These are phyloP conservation scores for Aegilops bicornis DNA, from an alignment of 176 grass and related monocot genomes.

Conservation along the genomic window DNA sequence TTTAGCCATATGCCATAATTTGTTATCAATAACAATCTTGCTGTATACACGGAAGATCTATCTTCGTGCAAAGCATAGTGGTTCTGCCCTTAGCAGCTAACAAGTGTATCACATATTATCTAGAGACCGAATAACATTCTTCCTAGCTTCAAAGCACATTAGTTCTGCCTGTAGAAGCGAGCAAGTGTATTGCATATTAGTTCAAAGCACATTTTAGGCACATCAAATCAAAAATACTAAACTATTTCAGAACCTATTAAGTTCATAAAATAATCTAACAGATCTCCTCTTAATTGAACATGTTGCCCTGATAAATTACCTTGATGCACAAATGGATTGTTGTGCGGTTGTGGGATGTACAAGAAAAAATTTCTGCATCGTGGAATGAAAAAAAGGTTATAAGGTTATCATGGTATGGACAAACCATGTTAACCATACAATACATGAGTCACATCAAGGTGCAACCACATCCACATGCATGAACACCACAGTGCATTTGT, in stretches of 20 bases:
- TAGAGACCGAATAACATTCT: too few species aligned
- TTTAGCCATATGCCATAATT: too few species aligned
- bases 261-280: background rate
- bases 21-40: too few species aligned
- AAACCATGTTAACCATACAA: conserved; percentile 19
- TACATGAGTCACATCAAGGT: background rate
- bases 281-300: conserved; percentile 17
- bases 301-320: conserved; percentile 50
- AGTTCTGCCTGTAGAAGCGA: too few species aligned
- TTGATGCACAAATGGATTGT: conserved; percentile 59
- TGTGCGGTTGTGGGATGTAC: conserved; percentile 47
- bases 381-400: background rate
- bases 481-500: conserved; percentile 1
- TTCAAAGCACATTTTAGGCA: background rate
- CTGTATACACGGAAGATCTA: too few species aligned
- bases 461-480: conserved; percentile 26
- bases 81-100: too few species aligned
- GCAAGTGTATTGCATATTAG: too few species aligned
- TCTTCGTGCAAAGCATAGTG: too few species aligned
- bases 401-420: background rate
- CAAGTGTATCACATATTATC: too few species aligned
- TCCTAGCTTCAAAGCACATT: too few species aligned
- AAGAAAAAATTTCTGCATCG: conserved; percentile 54
- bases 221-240: conserved; percentile 20
- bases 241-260: conserved; percentile 5